Evolutionary conservation across 345 rosid species (phyloP), one percentile per base, ranked within the genome.

Genomic region (Schrenkiella parvula): DNA sequence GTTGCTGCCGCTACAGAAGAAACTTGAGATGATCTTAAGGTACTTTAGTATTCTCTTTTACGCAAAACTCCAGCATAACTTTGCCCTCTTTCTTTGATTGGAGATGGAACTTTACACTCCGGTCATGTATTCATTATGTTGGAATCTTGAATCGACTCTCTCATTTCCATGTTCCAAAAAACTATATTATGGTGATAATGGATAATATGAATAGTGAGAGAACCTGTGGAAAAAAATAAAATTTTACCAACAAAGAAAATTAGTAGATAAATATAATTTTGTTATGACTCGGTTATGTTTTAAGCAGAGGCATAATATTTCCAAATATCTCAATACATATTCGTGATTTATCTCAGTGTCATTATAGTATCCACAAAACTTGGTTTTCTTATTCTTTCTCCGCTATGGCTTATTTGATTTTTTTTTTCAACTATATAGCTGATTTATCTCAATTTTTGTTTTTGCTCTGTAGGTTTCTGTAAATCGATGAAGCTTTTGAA

Each of bases 1-100:
- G 74, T 25, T 66, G 64, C 66, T 72, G 70, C 67, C 66, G 43
- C 71, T 34, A 59, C 39, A 37, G 66, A 66, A 5, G 82, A 84
- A 64, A 75, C 53, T 41, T 66, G 65, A 73, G 39, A 73, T 57
- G 67, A 66, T 66, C 61, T 7, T 13, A 44, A 51, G 79, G 79
- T 75, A 75, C 52, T 11, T 32, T 19, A 60, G 22, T 17, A 73
- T 59, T 34, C 47, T 53, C 39, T 34, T 21, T 38, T 64, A 53
- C 39, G 28, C 1, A 17, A 37, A 32, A 17, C 25, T 15, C 21
- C 17, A 42, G 13, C 46, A 43, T 19, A 18, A 18, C 9, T 18
- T 41, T 39, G 13, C 17, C 4, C 25, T 66, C 5, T 18, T 68
- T 41, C 21, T 44, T 9, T 42, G 47, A 21, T 32, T 31, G 19